Evolutionary conservation across 108 stramenopile species (phyloP), one percentile per base, ranked within the genome.

Genomic region (Skeletonema potamos): DNA sequence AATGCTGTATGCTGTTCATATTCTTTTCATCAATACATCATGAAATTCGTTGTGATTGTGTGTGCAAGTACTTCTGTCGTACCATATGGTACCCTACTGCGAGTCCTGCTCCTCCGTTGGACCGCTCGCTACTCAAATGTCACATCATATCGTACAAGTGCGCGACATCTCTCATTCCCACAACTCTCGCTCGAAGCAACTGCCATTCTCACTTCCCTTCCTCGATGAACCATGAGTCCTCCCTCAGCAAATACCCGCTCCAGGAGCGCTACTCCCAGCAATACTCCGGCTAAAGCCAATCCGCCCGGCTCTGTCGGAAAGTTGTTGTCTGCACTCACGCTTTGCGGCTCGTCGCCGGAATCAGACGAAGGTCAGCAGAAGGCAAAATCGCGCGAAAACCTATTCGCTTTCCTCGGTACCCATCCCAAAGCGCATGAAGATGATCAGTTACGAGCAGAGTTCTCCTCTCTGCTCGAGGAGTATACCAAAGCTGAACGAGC

Each of bases 381-480:
- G 4, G 4, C 39, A 3, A 13, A 41, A 41, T n/a, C 39, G 39
- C 39, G 39, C 10, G 15, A n/a, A 15, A 41, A 41, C 4, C 15
- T 41, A 15, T 41, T 41, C n/a, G 39, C 15, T 3, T 10, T 41
- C 15, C 39, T 41, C 39, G 15, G 39, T 41, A 15, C 15, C 15
- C 4, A 29, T 29, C 56, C 56, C 20, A 57, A 57, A 3, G 56
- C 56, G 56, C 56, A 57, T 15, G 56, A 57, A 57, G 56, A 57
- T 29, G 27, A 27, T 15, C 8, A 4, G n/a, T 5, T 15, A 30
- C 56, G 56, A 15, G 56, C 27, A 13, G 27, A 30, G 13, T 57
- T 57, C 56, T 27, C 56, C 56, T 29, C 27, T 15, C 0, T 30
- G 56, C 56, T 57, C 5, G 56, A 12, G 27, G 56, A 27, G 2